These are phyloP conservation scores for Fragaria nilgerrensis DNA, from an alignment of 306 rosid genomes.

Conservation along the genomic window DNA sequence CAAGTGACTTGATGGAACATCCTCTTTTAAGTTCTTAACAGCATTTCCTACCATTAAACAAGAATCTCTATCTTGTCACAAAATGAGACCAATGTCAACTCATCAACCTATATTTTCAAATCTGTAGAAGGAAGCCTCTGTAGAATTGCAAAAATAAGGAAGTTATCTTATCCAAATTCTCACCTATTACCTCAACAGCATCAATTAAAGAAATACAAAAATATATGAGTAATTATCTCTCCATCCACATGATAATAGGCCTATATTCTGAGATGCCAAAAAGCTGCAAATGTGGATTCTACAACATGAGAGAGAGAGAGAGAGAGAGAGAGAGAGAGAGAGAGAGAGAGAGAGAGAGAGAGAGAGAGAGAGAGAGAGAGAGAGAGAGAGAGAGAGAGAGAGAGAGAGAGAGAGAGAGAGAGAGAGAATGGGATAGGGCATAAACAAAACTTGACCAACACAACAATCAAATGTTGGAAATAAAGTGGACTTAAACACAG, in stretches of 20 bases:
- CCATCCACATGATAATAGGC: background rate
- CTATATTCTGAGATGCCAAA: background rate
- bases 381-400: no score
- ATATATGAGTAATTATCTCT: background rate
- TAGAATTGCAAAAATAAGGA: background rate
- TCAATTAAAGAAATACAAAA: background rate
- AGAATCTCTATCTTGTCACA: background rate
- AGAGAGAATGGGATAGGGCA: no score
- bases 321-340: background rate
- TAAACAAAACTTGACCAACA: no score
- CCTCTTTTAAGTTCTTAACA: background rate
- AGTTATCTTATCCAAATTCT: background rate
- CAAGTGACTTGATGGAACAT: background rate
- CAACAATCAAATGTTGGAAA: no score
- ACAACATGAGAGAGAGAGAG: background rate
- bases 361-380: no score
- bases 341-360: background rate
- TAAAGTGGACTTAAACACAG: no score
- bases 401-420: no score
- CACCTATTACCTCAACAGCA: background rate
- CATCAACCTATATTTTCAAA: background rate
- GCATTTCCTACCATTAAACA: background rate
- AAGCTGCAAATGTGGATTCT: background rate
- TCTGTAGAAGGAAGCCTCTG: background rate
- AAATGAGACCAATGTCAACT: background rate